Evolutionary conservation across 768 basidiomycete genomes (phyloP), one percentile per base, ranked within the genome.

Genomic region (Strobilomyces dryophilus): DNA sequence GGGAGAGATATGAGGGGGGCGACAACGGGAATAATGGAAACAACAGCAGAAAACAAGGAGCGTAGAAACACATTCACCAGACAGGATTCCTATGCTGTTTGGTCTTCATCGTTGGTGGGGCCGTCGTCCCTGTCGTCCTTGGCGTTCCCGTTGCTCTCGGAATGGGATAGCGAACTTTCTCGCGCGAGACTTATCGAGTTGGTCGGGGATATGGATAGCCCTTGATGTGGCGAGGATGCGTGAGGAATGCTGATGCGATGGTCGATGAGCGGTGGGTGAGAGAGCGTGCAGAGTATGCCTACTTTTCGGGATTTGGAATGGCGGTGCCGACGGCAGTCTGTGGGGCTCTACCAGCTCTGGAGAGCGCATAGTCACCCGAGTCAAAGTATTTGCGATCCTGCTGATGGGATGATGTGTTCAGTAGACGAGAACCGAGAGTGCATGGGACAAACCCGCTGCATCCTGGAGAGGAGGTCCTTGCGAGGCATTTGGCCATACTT

Each of bases 321-420:
- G 93, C 91, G 9, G 95, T 98, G 27, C 97, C 97, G 51, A 98
- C 92, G 3, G 83, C 79, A 58, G 79, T 89, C 69, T 92, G 90
- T 45, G 91, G 86, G n/a, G 87, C 79, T 44, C 88, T 85, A 26
- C 97, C 89, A 3, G 97, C 97, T 71, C 98, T 98, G 47, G 92
- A 93, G 60, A 99, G 78, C 29, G 95, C 95, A 66, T 98, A 98
- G 71, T 99, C 97, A 53, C 97, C 97, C 51, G 95, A 98, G 74
- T 98, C 97, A 71, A 99, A 99, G 75, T 93, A 99, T 73, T 98
- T 98, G 65, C 97, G 90, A 67, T 99, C 95, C 95, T 98, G 61
- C 35, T 48, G 21, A 43, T n/a, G 57, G 52, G 50, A 15, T 6
- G 29, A 36, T 37, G 51, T 40, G 56, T 47, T 56, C 43, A 51